These are phyloP conservation scores for Trametes sanguinea DNA, from an alignment of 768 basidiomycete genomes.

Conservation along the genomic window DNA sequence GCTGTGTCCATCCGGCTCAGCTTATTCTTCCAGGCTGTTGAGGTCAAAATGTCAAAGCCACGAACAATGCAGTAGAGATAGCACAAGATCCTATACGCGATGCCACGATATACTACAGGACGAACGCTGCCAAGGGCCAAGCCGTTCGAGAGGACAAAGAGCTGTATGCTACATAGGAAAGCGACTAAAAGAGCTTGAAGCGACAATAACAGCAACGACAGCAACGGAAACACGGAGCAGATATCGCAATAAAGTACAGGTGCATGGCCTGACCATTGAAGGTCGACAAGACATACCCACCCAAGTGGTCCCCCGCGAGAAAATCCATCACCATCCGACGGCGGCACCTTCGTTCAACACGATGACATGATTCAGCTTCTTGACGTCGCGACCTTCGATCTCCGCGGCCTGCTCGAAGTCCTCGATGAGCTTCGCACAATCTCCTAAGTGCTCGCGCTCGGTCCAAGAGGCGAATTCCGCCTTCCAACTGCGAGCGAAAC, in stretches of 20 bases:
- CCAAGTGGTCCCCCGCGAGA: background rate
- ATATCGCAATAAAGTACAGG: background rate
- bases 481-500: constrained; percentile 13
- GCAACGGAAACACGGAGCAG: background rate
- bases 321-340: constrained; percentile 14
- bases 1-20: no score
- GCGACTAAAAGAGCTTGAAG: background rate
- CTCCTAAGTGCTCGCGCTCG: constrained; percentile 15
- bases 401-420: constrained; percentile 24
- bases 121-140: no score
- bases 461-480: constrained; percentile 21
- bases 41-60: no score
- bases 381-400: constrained; percentile 21
- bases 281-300: background rate
- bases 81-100: no score
- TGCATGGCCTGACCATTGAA: background rate
- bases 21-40: no score
- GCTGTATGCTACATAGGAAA: background rate
- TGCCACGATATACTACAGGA: no score
- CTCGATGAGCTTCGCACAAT: constrained; percentile 18
- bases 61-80: no score
- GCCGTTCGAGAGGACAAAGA: background rate
- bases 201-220: background rate
- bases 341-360: constrained; percentile 24
- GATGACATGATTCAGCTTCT: constrained; percentile 5